Evolutionary conservation across 192 early-diverging fungal species (phyloP), one percentile per base, ranked within the genome.

Genomic region (Diversispora epigaea): DNA sequence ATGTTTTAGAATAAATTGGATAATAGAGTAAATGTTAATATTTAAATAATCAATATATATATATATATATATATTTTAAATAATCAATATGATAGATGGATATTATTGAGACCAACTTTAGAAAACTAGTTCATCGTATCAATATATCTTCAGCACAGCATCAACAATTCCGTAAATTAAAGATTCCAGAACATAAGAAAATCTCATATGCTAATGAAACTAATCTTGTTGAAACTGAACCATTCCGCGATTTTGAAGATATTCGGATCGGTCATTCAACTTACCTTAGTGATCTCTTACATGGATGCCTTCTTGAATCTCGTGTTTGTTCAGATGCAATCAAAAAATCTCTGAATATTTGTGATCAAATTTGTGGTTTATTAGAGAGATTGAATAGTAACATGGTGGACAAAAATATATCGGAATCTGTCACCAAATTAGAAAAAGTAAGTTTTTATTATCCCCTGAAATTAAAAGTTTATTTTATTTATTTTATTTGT

Each of bases 31-130:
- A 32, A 32, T 32, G n/a, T n/a, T n/a, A 32, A 32, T 32, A n/a
- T n/a, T n/a, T n/a, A n/a, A 32, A 32, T 32, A 32, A 32, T 32
- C 25, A 32, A 32, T 32, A 32, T 32, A 32, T 58, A 32, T 3
- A 32, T 3, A n/a, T 14, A 14, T 63, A 57, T 6, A 25, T 57
- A 57, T 17, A 6, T 19, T 71, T 63, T 68, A 10, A 57, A 21
- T 68, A 46, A 54, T 39, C 69, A 19, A 11, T 46, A 6, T n/a
- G 17, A 17, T 56, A 83, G 82, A 80, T 78, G 75, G 82, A 83
- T 62, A 79, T 83, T 11, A 83, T 83, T n/a, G 75, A 77, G 9
- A 76, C 79, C 4, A 80, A 79, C 40, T 83, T 78, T 46, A 64
- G 79, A 39, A 56, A 56, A 41, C 73, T 83, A 17, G 58, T 83